A percentile compares a stretch with the other conserved stretches of the same genome.
Conservation (phyloP, 2,329 filamentous ascomycete species). For the Chaetomiaceae sp. region DNA sequence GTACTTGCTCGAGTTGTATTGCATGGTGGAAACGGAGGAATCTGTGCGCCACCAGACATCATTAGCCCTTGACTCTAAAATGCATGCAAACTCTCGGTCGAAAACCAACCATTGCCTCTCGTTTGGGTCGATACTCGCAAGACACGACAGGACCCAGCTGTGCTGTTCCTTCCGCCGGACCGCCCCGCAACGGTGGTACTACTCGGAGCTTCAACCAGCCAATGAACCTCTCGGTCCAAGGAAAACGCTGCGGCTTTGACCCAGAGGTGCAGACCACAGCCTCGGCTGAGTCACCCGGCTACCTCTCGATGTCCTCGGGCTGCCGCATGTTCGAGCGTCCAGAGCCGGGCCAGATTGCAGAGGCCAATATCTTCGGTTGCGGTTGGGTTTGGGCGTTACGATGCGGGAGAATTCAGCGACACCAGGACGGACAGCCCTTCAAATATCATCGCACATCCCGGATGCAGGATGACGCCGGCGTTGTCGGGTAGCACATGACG, state of each 20-base stretch:
- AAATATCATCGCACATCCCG: conserved; percentile 16
- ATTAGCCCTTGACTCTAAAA: not conserved
- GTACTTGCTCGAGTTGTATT: not conserved
- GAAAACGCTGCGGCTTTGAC: not conserved
- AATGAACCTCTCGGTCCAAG: not conserved
- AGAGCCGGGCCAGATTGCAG: not conserved
- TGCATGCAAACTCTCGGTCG: not conserved
- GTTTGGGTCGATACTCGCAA: not conserved
- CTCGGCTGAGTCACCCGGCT: conserved; percentile 3
- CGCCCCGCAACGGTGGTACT: conserved; percentile 18
- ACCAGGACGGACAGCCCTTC: conserved; percentile 19
- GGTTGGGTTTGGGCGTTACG: conserved; percentile 4
- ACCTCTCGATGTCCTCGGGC: not conserved
- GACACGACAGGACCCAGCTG: conserved; percentile 7
- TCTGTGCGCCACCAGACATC: not conserved
- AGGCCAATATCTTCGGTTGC: not conserved
- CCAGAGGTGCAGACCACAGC: conserved; percentile 5
- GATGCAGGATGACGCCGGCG: conserved; percentile 18
- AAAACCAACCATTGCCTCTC: not conserved
- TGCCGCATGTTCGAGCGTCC: not conserved
- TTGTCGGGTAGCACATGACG: not conserved
- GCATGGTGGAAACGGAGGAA: conserved; percentile 2
- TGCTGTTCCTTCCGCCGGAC: conserved; percentile 22
- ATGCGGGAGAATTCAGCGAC: conserved; percentile 20
- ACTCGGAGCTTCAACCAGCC: conserved; percentile 1